phyloP scores from a whole-genome alignment of 768 basidiomycete species.

The Russula lepida region DNA sequence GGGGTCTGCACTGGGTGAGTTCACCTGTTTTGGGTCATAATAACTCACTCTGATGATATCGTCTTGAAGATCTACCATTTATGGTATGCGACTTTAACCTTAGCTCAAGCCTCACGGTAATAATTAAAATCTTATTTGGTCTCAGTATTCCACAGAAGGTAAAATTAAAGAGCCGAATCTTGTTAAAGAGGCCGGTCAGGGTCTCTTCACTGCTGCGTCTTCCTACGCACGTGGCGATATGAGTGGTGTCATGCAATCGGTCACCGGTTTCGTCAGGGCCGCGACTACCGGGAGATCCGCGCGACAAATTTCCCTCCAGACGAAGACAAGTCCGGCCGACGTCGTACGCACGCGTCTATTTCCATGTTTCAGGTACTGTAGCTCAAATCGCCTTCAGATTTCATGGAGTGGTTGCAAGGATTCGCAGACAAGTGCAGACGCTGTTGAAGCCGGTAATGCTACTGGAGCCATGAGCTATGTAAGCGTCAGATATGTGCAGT shows the following conservation, averaged over 20 bases:
- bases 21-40: not conserved
- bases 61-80: slow-evolving; percentile 31
- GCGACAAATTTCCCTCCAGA: slow-evolving; percentile 45
- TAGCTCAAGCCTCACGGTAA: not conserved
- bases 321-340: slow-evolving; percentile 81
- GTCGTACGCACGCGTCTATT: slow-evolving; percentile 46
- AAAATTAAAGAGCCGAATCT: slow-evolving; percentile 93
- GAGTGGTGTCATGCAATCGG: slow-evolving; percentile 64
- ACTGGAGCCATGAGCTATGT: slow-evolving; percentile 82
- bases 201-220: slow-evolving; percentile 66
- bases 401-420: slow-evolving; percentile 84
- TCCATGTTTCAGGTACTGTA: not conserved
- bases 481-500: slow-evolving; percentile 24
- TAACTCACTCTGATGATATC: not conserved
- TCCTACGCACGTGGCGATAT: slow-evolving; percentile 78
- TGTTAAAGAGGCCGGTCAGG: slow-evolving; percentile 79
- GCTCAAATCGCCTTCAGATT: slow-evolving; percentile 39
- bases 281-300: slow-evolving; percentile 59
- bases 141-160: slow-evolving; percentile 87
- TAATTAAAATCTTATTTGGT: not conserved
- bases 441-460: slow-evolving; percentile 58
- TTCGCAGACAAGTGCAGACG: slow-evolving; percentile 76
- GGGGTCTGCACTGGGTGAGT: slow-evolving; percentile 37
- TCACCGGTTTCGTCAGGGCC: slow-evolving; percentile 65
- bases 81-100: slow-evolving; percentile 17